Base-by-base conservation (phyloP, 78 protist genomes). In the Monosiga brevicollis region DNA sequence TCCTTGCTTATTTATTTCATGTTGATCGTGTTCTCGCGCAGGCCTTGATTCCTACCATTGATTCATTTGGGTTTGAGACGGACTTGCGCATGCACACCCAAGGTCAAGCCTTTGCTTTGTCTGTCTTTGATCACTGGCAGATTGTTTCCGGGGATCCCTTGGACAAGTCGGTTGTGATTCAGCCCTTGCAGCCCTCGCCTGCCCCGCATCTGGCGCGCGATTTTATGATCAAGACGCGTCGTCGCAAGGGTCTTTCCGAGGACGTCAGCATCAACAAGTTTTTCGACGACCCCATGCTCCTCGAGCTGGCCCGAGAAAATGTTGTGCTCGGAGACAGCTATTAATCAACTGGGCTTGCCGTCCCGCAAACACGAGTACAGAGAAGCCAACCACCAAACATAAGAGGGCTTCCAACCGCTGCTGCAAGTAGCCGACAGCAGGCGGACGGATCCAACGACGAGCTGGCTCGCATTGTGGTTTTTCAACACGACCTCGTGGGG, bases 81-180 rank as follows among this genome's bases (percentile, higher is more conserved):
- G 99, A 97, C 43, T 83, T 98, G 77, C 89, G 95, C 34, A 36
- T 38, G 29, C 72, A 82, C 84, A 93, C 96, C 23, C 90, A 92
- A 62, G 97, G 97, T 0, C 95, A 90, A 88, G 99, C 99, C 25
- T 95, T 95, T 77, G 79, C 93, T 74, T 76, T 78, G 42, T 83
- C 90, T 0, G 87, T 90, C 38, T 98, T 98, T 84, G 97, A 96
- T 81, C 98, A 94, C 90, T 96, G 96, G 96, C n/a, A 74, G 78
- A 29, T 92, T n/a, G 98, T 97, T 0, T 98, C 99, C 0, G 99
- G 99, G 36, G 99, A 98, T 74, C 99, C 99, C 32, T 93, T 98
- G 23, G 99, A 98, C 87, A 88, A 90, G 87, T 38, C 73, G 55
- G 88, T 98, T 54, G 86, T 82, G 26, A 90, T 98, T 1, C 35